These are phyloP conservation scores for Fusarium odoratissimum DNA, from an alignment of 2,329 filamentous ascomycete species.

Conservation along the genomic window DNA sequence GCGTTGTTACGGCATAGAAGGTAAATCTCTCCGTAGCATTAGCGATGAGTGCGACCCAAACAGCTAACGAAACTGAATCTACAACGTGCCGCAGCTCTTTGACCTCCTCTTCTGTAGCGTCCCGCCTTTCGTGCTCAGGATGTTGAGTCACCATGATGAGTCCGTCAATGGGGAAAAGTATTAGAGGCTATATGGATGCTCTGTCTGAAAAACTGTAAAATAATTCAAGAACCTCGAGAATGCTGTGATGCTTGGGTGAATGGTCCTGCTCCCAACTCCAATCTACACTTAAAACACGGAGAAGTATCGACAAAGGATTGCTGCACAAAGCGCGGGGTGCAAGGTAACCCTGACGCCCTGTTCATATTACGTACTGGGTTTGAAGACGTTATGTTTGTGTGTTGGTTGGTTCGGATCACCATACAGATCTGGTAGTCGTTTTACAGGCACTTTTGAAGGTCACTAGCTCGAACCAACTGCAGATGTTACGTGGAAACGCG, in stretches of 20 bases:
- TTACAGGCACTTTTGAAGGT: not conserved
- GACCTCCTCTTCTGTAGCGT: not conserved
- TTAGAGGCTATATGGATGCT: too few relatives aligned
- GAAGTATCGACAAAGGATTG: too few relatives aligned
- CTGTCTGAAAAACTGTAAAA: too few relatives aligned
- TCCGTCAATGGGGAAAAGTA: rapidly evolving
- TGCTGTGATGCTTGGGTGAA: not conserved
- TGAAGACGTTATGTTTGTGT: not conserved
- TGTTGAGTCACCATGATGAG: not conserved
- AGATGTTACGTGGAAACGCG: not conserved
- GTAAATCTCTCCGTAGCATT: not conserved
- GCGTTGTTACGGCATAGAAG: not conserved
- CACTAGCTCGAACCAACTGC: not conserved
- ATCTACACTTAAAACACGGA: not conserved
- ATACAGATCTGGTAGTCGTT: not conserved
- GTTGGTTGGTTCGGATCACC: not conserved
- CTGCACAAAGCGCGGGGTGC: too few relatives aligned
- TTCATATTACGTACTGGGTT: not conserved
- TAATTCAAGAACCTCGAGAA: not conserved
- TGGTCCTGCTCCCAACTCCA: not conserved
- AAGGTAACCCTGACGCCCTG: too few relatives aligned
- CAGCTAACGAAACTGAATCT: not conserved
- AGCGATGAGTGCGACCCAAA: not conserved
- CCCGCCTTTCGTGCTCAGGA: not conserved
- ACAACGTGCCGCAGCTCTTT: not conserved